These are phyloP conservation scores for Chamaenerion angustifolium DNA, from an alignment of 345 rosid species.

Conservation along the genomic window DNA sequence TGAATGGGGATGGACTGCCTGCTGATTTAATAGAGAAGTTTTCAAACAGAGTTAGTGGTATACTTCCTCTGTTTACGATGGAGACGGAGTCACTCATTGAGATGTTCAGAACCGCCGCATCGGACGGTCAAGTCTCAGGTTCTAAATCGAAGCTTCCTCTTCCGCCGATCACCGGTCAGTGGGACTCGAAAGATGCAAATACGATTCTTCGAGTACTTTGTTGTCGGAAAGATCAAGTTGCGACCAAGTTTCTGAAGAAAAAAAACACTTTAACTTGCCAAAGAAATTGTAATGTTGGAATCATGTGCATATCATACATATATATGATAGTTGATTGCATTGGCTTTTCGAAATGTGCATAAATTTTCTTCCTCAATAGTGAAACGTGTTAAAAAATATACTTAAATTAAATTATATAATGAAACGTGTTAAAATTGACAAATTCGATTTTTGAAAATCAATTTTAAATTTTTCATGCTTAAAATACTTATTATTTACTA, in stretches of 20 bases:
- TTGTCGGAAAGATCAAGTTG: slow-evolving; percentile 60
- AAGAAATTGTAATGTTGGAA: slow-evolving; percentile 40
- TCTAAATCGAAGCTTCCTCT: slow-evolving; percentile 68
- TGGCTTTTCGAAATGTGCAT: too few relatives aligned
- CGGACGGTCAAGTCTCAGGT: slow-evolving; percentile 48
- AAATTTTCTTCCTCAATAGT: too few relatives aligned
- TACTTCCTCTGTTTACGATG: slow-evolving; percentile 57
- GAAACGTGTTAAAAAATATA: too few relatives aligned
- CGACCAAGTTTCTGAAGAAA: slow-evolving; percentile 80
- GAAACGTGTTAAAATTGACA: too few relatives aligned
- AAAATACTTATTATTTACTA: too few relatives aligned
- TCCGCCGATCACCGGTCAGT: slow-evolving; percentile 75
- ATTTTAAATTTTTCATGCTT: too few relatives aligned
- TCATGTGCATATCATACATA: too few relatives aligned
- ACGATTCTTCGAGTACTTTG: slow-evolving; percentile 76
- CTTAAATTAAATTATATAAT: too few relatives aligned
- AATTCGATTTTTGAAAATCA: too few relatives aligned
- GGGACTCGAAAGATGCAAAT: slow-evolving; percentile 83
- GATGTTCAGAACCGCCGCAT: slow-evolving; percentile 31
- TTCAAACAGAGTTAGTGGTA: slow-evolving; percentile 38
- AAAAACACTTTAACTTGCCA: slow-evolving; percentile 73
- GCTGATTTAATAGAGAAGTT: slow-evolving; percentile 64
- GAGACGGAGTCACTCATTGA: slow-evolving; percentile 56
- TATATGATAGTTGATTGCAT: too few relatives aligned
- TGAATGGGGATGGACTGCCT: slow-evolving; percentile 88